A percentile compares a stretch with the other conserved stretches of the same genome.
Conservation (phyloP, 495 filamentous ascomycete genomes). For the Penicillium coffeae region DNA sequence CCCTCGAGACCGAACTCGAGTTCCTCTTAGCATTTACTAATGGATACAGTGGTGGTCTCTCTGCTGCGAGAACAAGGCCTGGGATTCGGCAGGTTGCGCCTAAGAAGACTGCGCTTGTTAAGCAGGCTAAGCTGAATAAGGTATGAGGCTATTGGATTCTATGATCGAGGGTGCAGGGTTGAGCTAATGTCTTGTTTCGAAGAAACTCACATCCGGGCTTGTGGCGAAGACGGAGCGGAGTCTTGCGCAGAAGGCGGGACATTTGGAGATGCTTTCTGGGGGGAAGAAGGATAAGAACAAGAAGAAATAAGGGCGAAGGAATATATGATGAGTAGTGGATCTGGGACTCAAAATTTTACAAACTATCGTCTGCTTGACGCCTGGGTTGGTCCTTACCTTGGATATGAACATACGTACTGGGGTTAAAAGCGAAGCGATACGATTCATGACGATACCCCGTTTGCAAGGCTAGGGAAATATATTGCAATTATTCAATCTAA, state of each 20-base stretch:
- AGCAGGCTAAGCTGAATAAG: conserved; percentile 60
- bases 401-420: too few species aligned
- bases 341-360: too few species aligned
- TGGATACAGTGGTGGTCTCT: conserved; percentile 12
- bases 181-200: neutral
- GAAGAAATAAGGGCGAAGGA: conserved; percentile 21
- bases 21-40: neutral
- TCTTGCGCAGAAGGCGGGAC: conserved; percentile 66
- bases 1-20: too few species aligned
- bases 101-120: conserved; percentile 59
- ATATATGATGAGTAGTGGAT: too few species aligned
- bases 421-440: conserved; percentile 3
- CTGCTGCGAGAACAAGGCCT: conserved; percentile 42
- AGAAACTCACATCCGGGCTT: conserved; percentile 66
- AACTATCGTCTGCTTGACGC: too few species aligned
- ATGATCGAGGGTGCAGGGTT: neutral
- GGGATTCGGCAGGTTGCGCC: conserved; percentile 63
- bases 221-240: conserved; percentile 60
- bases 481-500: conserved; percentile 1
- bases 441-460: conserved; percentile 29
- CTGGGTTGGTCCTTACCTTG: too few species aligned
- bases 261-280: conserved; percentile 65
- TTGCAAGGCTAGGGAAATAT: neutral
- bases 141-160: too few species aligned
- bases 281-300: conserved; percentile 54